phyloP scores from a whole-genome alignment of 345 rosid genomes.

The Streptanthus diversifolius region DNA sequence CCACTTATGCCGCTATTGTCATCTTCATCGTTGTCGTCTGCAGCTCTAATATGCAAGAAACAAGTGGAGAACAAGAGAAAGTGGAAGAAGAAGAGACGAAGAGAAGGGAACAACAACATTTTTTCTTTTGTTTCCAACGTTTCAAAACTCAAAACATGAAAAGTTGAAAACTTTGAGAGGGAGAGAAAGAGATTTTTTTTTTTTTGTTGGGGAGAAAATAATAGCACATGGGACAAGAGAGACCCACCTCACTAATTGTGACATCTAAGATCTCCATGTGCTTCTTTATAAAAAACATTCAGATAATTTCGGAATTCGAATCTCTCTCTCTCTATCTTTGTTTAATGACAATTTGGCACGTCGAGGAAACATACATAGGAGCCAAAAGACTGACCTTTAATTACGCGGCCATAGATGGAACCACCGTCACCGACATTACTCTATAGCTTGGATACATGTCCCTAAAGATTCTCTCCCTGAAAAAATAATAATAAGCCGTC shows the following conservation, averaged over 20 bases:
- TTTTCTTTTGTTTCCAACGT: not conserved
- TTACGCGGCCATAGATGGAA: constrained; percentile 38
- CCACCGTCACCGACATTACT: constrained; percentile 34
- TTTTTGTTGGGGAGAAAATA: not conserved
- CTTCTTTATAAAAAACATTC: constrained; percentile 27
- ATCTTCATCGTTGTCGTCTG: not conserved
- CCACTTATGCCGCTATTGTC: not conserved
- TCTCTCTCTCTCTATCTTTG: not conserved
- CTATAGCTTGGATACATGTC: constrained; percentile 32
- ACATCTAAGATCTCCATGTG: constrained; percentile 35
- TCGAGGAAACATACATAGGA: constrained; percentile 20
- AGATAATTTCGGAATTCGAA: constrained; percentile 8
- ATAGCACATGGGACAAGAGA: constrained; percentile 32
- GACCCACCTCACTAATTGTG: constrained; percentile 30
- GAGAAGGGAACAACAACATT: constrained; percentile 21
- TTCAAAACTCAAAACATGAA: not conserved
- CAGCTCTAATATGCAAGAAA: constrained; percentile 20
- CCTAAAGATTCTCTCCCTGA: constrained; percentile 32
- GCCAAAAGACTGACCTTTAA: constrained; percentile 24
- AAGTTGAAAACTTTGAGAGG: not conserved
- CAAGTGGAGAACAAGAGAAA: constrained; percentile 19
- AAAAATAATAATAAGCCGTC: constrained; percentile 11
- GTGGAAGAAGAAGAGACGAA: constrained; percentile 19
- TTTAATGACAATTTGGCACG: constrained; percentile 24
- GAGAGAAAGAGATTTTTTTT: constrained; percentile 10